These are phyloP conservation scores for Agaricales sp. DNA, from an alignment of 1,284 basidiomycete genomes.

Conservation along the genomic window DNA sequence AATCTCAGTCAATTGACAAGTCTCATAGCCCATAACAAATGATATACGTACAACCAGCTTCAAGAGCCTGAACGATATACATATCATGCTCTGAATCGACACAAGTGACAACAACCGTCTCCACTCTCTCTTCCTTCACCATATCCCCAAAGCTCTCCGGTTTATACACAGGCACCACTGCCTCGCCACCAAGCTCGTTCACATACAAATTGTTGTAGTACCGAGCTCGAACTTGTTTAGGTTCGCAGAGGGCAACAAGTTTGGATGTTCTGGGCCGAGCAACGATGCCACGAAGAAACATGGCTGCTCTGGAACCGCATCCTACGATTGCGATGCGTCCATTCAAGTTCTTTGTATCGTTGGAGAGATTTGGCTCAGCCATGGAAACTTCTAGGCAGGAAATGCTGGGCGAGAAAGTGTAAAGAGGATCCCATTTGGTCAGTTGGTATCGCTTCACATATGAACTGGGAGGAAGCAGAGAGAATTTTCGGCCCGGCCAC, in stretches of 20 bases:
- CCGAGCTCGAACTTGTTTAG: conserved; percentile 34
- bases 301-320: conserved; percentile 30
- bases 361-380: conserved; percentile 6
- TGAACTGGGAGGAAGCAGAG: too few species aligned
- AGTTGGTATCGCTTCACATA: too few species aligned
- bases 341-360: conserved; percentile 16
- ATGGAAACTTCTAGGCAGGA: conserved; percentile 1
- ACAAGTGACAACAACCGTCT: conserved; percentile 41
- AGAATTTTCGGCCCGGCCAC: too few species aligned
- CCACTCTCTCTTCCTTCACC: conserved; percentile 35
- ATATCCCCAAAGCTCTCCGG: conserved; percentile 36
- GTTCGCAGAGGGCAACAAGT: conserved; percentile 40
- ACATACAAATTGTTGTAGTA: conserved; percentile 35
- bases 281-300: conserved; percentile 33
- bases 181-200: conserved; percentile 22
- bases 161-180: conserved; percentile 27
- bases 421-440: too few species aligned
- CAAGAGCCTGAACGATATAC: conserved; percentile 35
- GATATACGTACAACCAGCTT: conserved; percentile 24
- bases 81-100: conserved; percentile 39
- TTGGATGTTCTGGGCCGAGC: conserved; percentile 22
- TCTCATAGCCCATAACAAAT: background rate
- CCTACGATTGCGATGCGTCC: conserved; percentile 31
- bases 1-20: conserved; percentile 3
- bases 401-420: too few species aligned